Evolutionary conservation across 2,329 filamentous ascomycete genomes (phyloP).

Genomic region (Claviceps lovelessii): DNA sequence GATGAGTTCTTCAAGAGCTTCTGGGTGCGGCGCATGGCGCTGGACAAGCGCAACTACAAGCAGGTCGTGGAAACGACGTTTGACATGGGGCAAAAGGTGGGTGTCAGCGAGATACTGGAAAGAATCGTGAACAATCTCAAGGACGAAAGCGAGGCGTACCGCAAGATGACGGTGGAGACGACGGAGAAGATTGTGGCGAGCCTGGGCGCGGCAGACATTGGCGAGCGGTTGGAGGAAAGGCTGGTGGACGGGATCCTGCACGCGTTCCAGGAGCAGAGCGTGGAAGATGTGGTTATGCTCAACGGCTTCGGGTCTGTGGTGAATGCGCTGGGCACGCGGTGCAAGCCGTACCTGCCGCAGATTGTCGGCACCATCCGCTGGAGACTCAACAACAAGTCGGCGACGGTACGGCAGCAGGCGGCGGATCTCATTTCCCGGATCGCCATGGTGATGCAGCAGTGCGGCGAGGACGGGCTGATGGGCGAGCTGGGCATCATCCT

Average conservation of each 20-base stretch:
- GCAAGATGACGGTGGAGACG: slow-evolving; percentile 98
- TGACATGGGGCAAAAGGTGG: slow-evolving; percentile 95
- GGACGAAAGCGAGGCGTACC: slow-evolving; percentile 93
- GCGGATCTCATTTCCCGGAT: slow-evolving; percentile 94
- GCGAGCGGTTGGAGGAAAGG: slow-evolving; percentile 80
- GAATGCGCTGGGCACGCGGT: slow-evolving; percentile 81
- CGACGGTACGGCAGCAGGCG: slow-evolving; percentile 90
- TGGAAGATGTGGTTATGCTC: slow-evolving; percentile 89
- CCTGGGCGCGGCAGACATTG: slow-evolving; percentile 84
- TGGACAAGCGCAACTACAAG: slow-evolving; percentile 94
- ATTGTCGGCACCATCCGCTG: slow-evolving; percentile 95
- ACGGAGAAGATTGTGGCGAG: slow-evolving; percentile 92
- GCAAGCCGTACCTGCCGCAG: slow-evolving; percentile 92
- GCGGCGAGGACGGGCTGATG: slow-evolving; percentile 89
- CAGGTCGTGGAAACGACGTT: slow-evolving; percentile 98
- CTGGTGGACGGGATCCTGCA: slow-evolving; percentile 91
- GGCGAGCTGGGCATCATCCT: slow-evolving; percentile 87
- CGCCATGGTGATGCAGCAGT: slow-evolving; percentile 98
- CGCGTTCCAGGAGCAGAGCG: slow-evolving; percentile 94
- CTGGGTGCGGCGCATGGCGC: slow-evolving; percentile 91
- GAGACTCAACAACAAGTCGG: slow-evolving; percentile 94
- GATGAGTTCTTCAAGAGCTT: slow-evolving; percentile 98
- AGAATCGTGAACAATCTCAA: slow-evolving; percentile 90
- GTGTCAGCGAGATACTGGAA: slow-evolving; percentile 86
- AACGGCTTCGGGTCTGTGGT: slow-evolving; percentile 97